phyloP scores from a whole-genome alignment of 108 stramenopile species.

The Hondaea fermentalgiana region DNA sequence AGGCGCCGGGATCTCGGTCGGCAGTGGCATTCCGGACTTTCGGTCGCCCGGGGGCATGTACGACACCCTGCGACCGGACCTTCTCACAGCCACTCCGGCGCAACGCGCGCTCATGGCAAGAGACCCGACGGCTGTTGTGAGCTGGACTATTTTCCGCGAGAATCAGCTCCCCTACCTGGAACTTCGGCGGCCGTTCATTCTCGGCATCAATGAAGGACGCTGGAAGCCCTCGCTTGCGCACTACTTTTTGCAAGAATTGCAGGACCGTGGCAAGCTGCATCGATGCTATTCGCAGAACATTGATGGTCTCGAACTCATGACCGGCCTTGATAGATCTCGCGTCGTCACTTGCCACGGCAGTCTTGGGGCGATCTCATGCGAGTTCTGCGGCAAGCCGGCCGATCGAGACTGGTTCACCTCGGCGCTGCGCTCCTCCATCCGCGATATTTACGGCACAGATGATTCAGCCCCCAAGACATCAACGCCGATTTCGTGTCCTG shows the following conservation, averaged over 20 bases:
- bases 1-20: slow-evolving; percentile 66
- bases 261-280: slow-evolving; percentile 57
- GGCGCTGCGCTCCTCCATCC: slow-evolving; percentile 51
- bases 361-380: slow-evolving; percentile 69
- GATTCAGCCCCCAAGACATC: slow-evolving; percentile 53
- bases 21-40: slow-evolving; percentile 72
- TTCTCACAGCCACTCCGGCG: slow-evolving; percentile 54
- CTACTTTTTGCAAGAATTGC: slow-evolving; percentile 67
- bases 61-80: slow-evolving; percentile 60
- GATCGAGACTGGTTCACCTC: slow-evolving; percentile 57
- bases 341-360: slow-evolving; percentile 73
- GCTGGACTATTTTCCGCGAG: slow-evolving; percentile 60
- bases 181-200: slow-evolving; percentile 65
- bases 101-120: slow-evolving; percentile 49
- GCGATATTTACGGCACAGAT: slow-evolving; percentile 58
- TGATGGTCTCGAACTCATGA: slow-evolving; percentile 68
- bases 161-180: slow-evolving; percentile 77
- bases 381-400: slow-evolving; percentile 47
- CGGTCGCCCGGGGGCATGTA: slow-evolving; percentile 72
- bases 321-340: slow-evolving; percentile 52
- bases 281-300: slow-evolving; percentile 70
- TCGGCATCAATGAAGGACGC: slow-evolving; percentile 51
- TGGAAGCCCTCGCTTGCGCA: slow-evolving; percentile 78
- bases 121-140: slow-evolving; percentile 59
- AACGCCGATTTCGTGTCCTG: slow-evolving; percentile 55